These are phyloP conservation scores for Paecilomyces sp. DNA, from an alignment of 2,329 filamentous ascomycete species.

Conservation along the genomic window DNA sequence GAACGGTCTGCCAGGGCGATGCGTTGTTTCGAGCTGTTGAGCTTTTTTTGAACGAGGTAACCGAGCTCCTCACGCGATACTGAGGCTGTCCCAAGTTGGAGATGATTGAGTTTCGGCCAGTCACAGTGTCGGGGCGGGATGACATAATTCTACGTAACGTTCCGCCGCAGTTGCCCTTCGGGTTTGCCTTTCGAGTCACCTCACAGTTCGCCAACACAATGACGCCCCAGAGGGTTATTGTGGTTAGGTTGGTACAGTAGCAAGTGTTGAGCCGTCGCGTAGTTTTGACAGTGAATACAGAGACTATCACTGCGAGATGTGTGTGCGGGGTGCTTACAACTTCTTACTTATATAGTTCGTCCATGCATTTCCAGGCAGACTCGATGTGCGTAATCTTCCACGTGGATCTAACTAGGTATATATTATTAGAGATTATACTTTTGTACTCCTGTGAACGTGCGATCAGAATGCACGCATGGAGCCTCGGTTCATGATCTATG, in stretches of 20 bases:
- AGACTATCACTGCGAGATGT: neutral
- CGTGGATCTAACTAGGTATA: neutral
- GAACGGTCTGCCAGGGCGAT: neutral
- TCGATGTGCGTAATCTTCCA: neutral
- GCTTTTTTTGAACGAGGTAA: neutral
- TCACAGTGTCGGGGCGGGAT: slow-evolving; percentile 7
- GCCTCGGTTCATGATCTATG: neutral
- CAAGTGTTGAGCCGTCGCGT: neutral
- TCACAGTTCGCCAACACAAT: neutral
- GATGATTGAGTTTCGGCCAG: slow-evolving; percentile 2
- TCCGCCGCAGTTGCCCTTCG: neutral
- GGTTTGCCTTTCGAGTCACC: neutral
- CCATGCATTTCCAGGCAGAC: neutral
- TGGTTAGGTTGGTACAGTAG: neutral
- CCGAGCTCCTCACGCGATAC: slow-evolving; percentile 1
- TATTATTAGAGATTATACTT: neutral
- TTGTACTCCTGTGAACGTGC: neutral
- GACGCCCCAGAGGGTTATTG: neutral
- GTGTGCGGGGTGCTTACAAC: neutral
- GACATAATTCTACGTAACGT: slow-evolving; percentile 22
- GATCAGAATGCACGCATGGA: neutral
- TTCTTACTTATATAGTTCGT: neutral
- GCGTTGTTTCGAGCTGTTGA: neutral
- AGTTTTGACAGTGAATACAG: neutral
- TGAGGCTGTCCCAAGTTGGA: neutral